Percentiles rank a stretch among this genome's conserved stretches.
Evolutionary conservation across 2,329 filamentous ascomycete genomes (phyloP).

Genomic region (Clonostachys solani): DNA sequence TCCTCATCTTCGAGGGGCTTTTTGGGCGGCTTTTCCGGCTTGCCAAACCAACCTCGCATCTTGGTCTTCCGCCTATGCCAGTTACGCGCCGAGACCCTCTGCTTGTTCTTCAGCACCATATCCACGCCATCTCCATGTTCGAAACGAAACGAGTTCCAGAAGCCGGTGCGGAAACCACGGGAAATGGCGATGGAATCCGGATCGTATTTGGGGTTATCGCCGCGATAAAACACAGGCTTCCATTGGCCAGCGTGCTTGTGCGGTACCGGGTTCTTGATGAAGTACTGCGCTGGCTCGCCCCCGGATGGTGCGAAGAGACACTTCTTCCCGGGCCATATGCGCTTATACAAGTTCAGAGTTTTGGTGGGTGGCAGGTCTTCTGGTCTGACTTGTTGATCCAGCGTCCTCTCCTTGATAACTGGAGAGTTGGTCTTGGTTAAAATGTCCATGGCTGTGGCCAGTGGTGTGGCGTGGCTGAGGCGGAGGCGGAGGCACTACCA

Average conservation of each 20-base stretch:
- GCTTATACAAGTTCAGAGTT: conserved; percentile 5
- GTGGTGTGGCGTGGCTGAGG: too few relatives aligned
- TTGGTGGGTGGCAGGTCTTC: too few relatives aligned
- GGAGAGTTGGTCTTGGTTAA: too few relatives aligned
- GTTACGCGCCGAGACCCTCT: too few relatives aligned
- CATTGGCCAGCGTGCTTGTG: conserved; percentile 8
- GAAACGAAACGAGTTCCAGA: conserved; percentile 10
- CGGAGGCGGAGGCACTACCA: too few relatives aligned
- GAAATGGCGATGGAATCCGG: conserved; percentile 3
- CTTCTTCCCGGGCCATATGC: conserved; percentile 6
- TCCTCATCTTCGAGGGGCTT: too few relatives aligned
- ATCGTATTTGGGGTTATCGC: conserved; percentile 11
- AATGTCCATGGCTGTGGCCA: too few relatives aligned
- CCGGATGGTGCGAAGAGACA: conserved; percentile 5
- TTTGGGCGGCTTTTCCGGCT: too few relatives aligned
- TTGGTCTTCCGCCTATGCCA: too few relatives aligned
- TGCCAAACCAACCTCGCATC: too few relatives aligned
- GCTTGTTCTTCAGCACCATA: conserved; percentile 5
- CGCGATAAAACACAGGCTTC: conserved; percentile 9
- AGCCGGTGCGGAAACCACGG: conserved; percentile 3
- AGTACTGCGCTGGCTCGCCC: conserved; percentile 4
- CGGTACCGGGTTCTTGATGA: conserved; percentile 8
- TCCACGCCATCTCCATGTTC: conserved; percentile 8
- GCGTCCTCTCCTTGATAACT: too few relatives aligned
- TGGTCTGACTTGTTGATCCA: too few relatives aligned